Evolutionary conservation across 371 early-diverging fungal species (phyloP), one percentile per base, ranked within the genome.

Genomic region (Syncephalastrum sp.): DNA sequence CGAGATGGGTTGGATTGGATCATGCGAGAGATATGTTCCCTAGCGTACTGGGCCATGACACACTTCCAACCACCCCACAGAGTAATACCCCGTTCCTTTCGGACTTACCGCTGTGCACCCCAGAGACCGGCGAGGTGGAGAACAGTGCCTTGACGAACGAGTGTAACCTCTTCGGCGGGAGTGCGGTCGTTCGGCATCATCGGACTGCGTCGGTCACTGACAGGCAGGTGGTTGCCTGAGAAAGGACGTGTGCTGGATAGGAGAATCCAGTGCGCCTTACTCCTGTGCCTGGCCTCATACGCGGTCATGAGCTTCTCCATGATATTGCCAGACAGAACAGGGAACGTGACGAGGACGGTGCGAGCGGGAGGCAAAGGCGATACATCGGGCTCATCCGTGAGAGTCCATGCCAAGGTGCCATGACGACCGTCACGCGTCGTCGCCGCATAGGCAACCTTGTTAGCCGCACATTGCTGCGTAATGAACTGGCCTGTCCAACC

Each of bases 401-500:
- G 52, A 1, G 58, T 50, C 78, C 78, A 78, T 14, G 52, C n/a
- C 43, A 78, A 69, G 0, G 78, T 72, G 38, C 57, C 52, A 19
- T 72, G 53, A 38, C 77, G 67, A 4, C 77, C 77, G 53, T 77
- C 77, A 43, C 78, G 75, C 13, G 78, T 74, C 1, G 78, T 74
- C 1, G 73, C 70, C n/a, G 73, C 70, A 69, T 60, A 75, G 12
- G 61, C 46, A 12, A 74, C 12, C 4, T 67, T 49, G 15, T 56
- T 44, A 3, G 42, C n/a, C 3, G 42, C 21, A 14, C 74, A 23
- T 0, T 72, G 58, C 6, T 67, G 68, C 15, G 61, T 57, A 6
- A 78, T 53, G 46, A 78, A 78, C 27, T 68, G 68, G 6, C 78
- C 78, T n/a, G 75, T 72, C 78, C 78, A 78, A 16, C 78, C 78